phyloP scores from a whole-genome alignment of 2,329 filamentous ascomycete genomes.

The Pochonia chlamydosporia region DNA sequence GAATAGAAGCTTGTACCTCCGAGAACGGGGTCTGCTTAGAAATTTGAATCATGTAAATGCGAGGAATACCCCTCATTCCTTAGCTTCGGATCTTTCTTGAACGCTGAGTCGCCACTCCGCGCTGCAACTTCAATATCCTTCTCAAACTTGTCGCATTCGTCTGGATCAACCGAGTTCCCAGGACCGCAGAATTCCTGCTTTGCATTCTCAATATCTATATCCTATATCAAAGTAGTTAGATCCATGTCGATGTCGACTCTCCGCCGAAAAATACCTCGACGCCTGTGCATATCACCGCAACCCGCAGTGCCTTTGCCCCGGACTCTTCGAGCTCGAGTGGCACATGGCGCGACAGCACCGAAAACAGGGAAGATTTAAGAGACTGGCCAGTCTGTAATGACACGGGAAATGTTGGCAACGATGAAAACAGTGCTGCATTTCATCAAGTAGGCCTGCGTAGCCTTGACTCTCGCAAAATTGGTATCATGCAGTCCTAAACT shows the following conservation, averaged over 20 bases:
- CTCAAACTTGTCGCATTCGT: slow-evolving; percentile 19
- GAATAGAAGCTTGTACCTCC: slow-evolving; percentile 21
- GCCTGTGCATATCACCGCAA: slow-evolving; percentile 28
- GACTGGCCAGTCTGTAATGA: slow-evolving; percentile 26
- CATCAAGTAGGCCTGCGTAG: slow-evolving; percentile 27
- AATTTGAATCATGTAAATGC: not conserved
- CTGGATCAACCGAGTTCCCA: slow-evolving; percentile 13
- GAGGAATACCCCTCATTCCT: slow-evolving; percentile 6
- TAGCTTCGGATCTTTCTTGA: slow-evolving; percentile 20
- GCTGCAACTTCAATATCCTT: slow-evolving; percentile 20
- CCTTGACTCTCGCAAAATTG: slow-evolving; percentile 27
- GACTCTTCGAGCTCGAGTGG: slow-evolving; percentile 22
- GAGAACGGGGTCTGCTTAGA: slow-evolving; percentile 1
- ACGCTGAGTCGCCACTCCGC: slow-evolving; percentile 10
- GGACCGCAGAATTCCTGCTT: slow-evolving; percentile 21
- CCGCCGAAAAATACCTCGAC: slow-evolving; percentile 17
- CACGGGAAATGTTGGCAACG: slow-evolving; percentile 26
- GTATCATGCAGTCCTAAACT: slow-evolving; percentile 23
- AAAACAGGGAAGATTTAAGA: slow-evolving; percentile 24
- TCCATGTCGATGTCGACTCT: not conserved
- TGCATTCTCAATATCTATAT: slow-evolving; percentile 21
- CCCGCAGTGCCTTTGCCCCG: slow-evolving; percentile 17
- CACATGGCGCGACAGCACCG: slow-evolving; percentile 20
- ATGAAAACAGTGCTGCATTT: slow-evolving; percentile 28
- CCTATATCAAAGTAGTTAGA: slow-evolving; percentile 13